Conservation (phyloP, 2,329 filamentous ascomycete species). For the Epichloe gansuensis region DNA sequence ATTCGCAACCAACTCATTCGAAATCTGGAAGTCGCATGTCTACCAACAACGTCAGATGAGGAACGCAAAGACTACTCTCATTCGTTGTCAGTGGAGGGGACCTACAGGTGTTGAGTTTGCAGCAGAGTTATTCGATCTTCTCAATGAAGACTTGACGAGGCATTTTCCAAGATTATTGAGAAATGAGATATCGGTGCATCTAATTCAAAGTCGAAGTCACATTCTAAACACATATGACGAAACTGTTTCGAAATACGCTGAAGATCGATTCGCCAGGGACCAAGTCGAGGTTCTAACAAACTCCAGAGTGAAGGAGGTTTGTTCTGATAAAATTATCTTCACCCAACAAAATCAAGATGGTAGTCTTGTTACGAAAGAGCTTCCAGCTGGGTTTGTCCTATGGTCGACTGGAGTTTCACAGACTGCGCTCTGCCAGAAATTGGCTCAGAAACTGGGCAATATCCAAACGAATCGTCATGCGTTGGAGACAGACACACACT, state of each 20-base stretch:
- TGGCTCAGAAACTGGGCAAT: slow-evolving; percentile 65
- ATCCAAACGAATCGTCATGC: slow-evolving; percentile 80
- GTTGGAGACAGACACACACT: slow-evolving; percentile 86
- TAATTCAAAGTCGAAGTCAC: slow-evolving; percentile 88
- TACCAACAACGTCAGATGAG: slow-evolving; percentile 84
- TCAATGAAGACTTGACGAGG: slow-evolving; percentile 82
- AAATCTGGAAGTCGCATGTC: slow-evolving; percentile 80
- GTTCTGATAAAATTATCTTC: slow-evolving; percentile 74
- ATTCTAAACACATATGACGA: slow-evolving; percentile 99
- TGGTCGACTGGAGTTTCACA: slow-evolving; percentile 96
- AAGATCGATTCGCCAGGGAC: slow-evolving; percentile 82
- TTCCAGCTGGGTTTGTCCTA: slow-evolving; percentile 90
- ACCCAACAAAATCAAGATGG: slow-evolving; percentile 68
- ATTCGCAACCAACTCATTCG: slow-evolving; percentile 82
- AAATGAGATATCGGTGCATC: slow-evolving; percentile 94
- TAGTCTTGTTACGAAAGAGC: slow-evolving; percentile 70
- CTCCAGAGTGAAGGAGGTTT: slow-evolving; percentile 82
- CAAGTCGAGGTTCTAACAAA: slow-evolving; percentile 88
- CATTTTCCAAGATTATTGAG: slow-evolving; percentile 83
- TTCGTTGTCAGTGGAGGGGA: slow-evolving; percentile 91
- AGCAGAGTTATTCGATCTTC: slow-evolving; percentile 86
- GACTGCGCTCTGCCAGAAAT: slow-evolving; percentile 62
- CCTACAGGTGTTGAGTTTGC: slow-evolving; percentile 97
- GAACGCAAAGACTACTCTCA: slow-evolving; percentile 78
- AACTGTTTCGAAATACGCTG: slow-evolving; percentile 81